Evolutionary conservation across 306 rosid genomes (phyloP).

Genomic region (Glycine latifolia): DNA sequence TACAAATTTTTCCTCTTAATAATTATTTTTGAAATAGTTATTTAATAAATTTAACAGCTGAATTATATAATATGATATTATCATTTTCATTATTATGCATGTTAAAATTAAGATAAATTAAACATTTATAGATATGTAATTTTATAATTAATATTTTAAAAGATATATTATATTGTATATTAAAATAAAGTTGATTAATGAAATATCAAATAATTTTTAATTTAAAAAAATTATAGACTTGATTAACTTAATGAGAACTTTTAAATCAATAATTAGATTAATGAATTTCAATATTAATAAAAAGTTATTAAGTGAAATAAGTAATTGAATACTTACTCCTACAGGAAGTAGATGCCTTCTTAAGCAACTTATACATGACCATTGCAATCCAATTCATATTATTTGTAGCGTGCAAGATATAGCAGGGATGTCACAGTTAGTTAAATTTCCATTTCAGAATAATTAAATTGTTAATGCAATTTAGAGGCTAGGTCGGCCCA

Average conservation of each 20-base stretch:
- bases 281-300: background rate
- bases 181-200: too few species aligned
- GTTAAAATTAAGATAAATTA: background rate
- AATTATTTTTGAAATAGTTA: background rate
- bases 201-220: background rate
- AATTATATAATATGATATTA: background rate
- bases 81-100: background rate
- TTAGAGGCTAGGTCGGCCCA: background rate
- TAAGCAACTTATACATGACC: background rate
- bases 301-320: background rate
- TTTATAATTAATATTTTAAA: background rate
- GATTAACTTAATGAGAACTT: background rate
- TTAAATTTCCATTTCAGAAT: background rate
- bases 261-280: background rate
- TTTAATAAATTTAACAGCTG: background rate
- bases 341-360: background rate
- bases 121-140: background rate
- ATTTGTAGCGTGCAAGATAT: background rate
- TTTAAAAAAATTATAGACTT: background rate
- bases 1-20: background rate
- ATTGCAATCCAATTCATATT: background rate
- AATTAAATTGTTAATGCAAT: too few species aligned
- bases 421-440: background rate
- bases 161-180: background rate
- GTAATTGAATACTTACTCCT: background rate